Conservation (phyloP, 306 rosid species). For the Fagus crenata region DNA sequence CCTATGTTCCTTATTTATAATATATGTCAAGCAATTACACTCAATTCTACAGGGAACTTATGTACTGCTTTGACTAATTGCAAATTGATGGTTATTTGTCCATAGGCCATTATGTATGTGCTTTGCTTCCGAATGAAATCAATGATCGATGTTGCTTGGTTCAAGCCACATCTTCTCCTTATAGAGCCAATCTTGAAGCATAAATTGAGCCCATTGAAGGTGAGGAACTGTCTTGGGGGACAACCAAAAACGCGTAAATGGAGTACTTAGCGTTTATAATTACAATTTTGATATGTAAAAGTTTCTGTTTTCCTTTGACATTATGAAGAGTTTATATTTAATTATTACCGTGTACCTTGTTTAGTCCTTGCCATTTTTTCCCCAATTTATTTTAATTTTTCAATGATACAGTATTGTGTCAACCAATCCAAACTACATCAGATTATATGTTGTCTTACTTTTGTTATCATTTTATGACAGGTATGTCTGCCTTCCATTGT, state of each 20-base stretch:
- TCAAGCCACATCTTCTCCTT: slow-evolving; percentile 52
- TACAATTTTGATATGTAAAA: slow-evolving; percentile 10
- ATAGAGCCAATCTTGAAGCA: slow-evolving; percentile 61
- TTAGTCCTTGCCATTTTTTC: neutral
- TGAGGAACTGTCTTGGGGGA: slow-evolving; percentile 29
- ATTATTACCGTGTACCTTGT: neutral
- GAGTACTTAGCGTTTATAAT: neutral
- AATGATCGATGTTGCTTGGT: slow-evolving; percentile 55
- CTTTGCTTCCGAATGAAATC: slow-evolving; percentile 82
- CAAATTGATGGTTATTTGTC: slow-evolving; percentile 7
- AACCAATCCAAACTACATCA: neutral
- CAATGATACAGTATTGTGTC: neutral
- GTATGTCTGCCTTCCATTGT: slow-evolving; percentile 78
- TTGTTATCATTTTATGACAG: slow-evolving; percentile 40
- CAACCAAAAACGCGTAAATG: neutral
- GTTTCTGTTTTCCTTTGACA: neutral
- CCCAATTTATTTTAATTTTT: neutral
- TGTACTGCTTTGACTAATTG: neutral
- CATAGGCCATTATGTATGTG: slow-evolving; percentile 79
- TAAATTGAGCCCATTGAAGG: slow-evolving; percentile 74
- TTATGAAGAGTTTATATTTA: neutral
- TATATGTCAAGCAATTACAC: neutral
- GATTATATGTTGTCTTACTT: neutral
- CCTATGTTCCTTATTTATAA: neutral
- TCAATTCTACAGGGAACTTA: neutral